phyloP scores from a whole-genome alignment of 1,284 basidiomycete species.

The Lignosus rhinocerotis region DNA sequence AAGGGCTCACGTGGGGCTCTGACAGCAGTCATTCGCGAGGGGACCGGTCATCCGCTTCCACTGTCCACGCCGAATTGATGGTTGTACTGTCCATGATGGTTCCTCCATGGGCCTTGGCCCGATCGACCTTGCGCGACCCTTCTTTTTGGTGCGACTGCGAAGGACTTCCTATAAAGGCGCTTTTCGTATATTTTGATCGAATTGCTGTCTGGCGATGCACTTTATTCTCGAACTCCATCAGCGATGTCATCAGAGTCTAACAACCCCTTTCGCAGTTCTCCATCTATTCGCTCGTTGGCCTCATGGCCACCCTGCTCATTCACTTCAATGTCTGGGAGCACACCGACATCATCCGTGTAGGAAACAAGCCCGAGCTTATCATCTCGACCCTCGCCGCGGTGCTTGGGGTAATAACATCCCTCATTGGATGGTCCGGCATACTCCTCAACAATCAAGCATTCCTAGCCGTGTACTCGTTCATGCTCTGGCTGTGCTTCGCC shows the following conservation, averaged over 20 bases:
- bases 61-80: no score
- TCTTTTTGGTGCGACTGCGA: no score
- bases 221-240: no score
- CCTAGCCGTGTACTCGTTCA: conserved; percentile 56
- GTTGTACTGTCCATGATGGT: no score
- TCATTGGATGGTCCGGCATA: conserved; percentile 63
- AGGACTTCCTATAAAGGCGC: no score
- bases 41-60: no score
- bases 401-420: conserved; percentile 51
- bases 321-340: conserved; percentile 62
- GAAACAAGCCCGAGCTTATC: conserved; percentile 54
- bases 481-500: conserved; percentile 62
- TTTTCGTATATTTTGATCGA: no score
- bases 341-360: conserved; percentile 59
- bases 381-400: conserved; percentile 55
- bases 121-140: no score
- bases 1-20: no score
- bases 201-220: no score
- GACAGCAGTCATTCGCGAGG: no score
- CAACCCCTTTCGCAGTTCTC: conserved; percentile 41
- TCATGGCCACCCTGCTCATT: conserved; percentile 55
- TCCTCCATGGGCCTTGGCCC: no score
- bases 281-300: conserved; percentile 47
- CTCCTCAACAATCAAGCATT: conserved; percentile 67
- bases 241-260: not conserved